Percentiles rank a stretch among this genome's conserved stretches.
Evolutionary conservation across 768 basidiomycete species (phyloP).

Genomic region (Pleurotus sapidus): DNA sequence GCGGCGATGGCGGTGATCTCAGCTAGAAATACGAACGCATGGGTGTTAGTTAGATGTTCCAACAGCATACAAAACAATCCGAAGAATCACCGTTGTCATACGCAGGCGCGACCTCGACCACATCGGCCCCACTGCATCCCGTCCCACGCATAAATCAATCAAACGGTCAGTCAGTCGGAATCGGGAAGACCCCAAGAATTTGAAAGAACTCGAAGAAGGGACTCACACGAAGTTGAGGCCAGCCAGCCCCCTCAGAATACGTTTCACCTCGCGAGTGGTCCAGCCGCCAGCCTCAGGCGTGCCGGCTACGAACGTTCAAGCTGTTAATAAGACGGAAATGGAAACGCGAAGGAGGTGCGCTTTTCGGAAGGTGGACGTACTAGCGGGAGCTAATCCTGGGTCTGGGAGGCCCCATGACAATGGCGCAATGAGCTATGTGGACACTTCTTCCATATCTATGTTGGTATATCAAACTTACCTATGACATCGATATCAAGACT

Average conservation of each 20-base stretch:
- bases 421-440: background rate
- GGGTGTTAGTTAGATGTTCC: background rate
- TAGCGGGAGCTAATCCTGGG: slow-evolving; percentile 77
- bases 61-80: background rate
- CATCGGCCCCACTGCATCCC: slow-evolving; percentile 55
- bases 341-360: too few relatives aligned
- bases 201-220: too few relatives aligned
- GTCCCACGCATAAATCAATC: too few relatives aligned
- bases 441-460: background rate
- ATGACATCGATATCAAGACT: slow-evolving; percentile 84
- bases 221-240: slow-evolving; percentile 79
- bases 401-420: slow-evolving; percentile 32
- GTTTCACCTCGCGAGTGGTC: slow-evolving; percentile 80
- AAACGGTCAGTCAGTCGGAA: background rate
- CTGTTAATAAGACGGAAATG: background rate
- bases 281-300: slow-evolving; percentile 85
- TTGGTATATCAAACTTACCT: slow-evolving; percentile 34
- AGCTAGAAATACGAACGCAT: slow-evolving; percentile 29
- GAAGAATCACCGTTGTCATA: slow-evolving; percentile 57
- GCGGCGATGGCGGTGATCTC: slow-evolving; percentile 70
- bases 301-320: slow-evolving; percentile 48
- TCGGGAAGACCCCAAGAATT: background rate
- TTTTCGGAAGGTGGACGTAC: slow-evolving; percentile 34
- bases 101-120: slow-evolving; percentile 73
- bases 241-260: slow-evolving; percentile 74